phyloP scores from a whole-genome alignment of 306 rosid genomes.

The Oemleria cerasiformis region DNA sequence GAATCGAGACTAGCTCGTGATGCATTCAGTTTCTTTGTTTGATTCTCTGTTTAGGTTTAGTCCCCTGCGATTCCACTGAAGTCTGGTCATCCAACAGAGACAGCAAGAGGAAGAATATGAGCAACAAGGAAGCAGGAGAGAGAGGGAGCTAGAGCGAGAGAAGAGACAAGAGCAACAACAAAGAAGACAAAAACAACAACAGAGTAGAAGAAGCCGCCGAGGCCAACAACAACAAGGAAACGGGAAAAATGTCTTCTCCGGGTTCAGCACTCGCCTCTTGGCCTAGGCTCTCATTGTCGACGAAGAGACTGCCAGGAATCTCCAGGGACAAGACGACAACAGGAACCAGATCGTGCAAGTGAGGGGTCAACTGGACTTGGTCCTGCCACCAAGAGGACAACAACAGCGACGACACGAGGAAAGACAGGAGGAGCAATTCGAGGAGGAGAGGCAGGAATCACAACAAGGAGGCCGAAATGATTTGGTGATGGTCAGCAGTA shows the following conservation, averaged over 20 bases:
- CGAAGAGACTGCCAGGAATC: too few relatives aligned
- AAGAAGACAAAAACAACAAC: too few relatives aligned
- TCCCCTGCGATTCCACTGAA: too few relatives aligned
- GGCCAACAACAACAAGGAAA: background rate
- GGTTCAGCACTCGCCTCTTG: too few relatives aligned
- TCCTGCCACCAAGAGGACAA: constrained; percentile 35
- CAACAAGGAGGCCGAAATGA: background rate
- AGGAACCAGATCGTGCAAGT: constrained; percentile 45
- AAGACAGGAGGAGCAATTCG: background rate
- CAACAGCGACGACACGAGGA: too few relatives aligned
- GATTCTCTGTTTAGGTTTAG: too few relatives aligned
- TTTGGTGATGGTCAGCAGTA: constrained; percentile 9
- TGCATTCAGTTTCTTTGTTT: too few relatives aligned
- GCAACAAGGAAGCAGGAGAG: background rate
- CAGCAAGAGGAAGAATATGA: background rate
- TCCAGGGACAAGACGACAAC: too few relatives aligned
- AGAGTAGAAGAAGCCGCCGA: background rate
- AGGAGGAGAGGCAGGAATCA: constrained; percentile 3
- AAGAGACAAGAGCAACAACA: background rate
- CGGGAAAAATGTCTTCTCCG: constrained; percentile 35
- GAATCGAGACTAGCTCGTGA: too few relatives aligned
- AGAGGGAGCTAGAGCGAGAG: background rate
- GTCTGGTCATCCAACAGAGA: too few relatives aligned
- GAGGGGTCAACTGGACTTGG: constrained; percentile 13
- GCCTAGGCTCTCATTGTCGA: too few relatives aligned